These are phyloP conservation scores for Fusarium metavorans DNA, from an alignment of 2,329 filamentous ascomycete species.

Conservation along the genomic window DNA sequence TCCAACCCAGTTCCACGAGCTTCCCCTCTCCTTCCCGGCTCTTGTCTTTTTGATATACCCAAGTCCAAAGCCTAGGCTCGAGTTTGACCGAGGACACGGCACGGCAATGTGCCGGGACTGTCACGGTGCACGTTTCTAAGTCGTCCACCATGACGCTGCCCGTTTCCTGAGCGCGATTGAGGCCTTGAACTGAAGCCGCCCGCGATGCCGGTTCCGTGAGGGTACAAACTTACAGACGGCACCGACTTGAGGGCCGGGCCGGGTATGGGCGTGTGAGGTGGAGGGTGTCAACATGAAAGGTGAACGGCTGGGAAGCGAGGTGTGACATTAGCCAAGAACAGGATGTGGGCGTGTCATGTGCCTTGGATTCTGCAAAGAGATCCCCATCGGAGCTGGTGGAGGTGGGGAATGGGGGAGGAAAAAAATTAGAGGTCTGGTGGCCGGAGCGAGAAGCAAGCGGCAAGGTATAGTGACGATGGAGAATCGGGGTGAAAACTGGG, in stretches of 20 bases:
- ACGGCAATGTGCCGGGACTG: constrained; percentile 17
- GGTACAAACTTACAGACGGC: constrained; percentile 9
- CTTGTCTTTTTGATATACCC: constrained; percentile 24
- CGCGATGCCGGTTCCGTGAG: constrained; percentile 24
- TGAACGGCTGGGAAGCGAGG: background rate
- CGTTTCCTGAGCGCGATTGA: background rate
- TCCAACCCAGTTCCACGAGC: constrained; percentile 2
- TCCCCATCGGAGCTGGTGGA: constrained; percentile 10
- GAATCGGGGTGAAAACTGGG: background rate
- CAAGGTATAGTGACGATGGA: background rate
- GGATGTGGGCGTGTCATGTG: constrained; percentile 5
- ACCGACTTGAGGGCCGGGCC: constrained; percentile 34
- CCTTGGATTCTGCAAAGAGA: background rate
- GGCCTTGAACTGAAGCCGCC: constrained; percentile 5
- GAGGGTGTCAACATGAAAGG: constrained; percentile 14
- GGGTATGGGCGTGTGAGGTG: constrained; percentile 30
- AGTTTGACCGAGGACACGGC: constrained; percentile 30
- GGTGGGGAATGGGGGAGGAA: constrained; percentile 3
- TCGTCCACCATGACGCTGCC: constrained; percentile 18
- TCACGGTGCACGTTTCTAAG: background rate
- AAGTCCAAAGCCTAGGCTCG: constrained; percentile 16
- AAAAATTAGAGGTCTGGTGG: constrained; percentile 3
- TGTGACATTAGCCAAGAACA: constrained; percentile 3
- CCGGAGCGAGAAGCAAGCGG: background rate
- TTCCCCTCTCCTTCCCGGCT: constrained; percentile 26